Evolutionary conservation across 306 rosid species (phyloP), one percentile per base, ranked within the genome.

Genomic region (Argentina anserina): DNA sequence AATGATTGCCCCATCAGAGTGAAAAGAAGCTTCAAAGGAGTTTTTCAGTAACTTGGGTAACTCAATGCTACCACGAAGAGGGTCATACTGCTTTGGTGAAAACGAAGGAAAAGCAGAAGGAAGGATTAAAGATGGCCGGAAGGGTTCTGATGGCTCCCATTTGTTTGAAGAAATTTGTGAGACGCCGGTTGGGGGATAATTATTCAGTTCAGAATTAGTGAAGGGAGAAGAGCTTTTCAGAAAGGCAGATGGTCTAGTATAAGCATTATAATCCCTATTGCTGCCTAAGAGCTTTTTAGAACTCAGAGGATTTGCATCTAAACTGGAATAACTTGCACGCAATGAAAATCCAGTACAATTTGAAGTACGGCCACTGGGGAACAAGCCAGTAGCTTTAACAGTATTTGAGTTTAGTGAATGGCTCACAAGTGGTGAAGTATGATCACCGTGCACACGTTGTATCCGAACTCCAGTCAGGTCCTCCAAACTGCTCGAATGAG

Each of bases 91-190:
- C 75, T 84, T 81, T 77, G 88, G 78, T 42, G 87, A 81, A 80
- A 86, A 56, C 42, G 90, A 82, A 53, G 76, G 29, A 20, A 56
- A 72, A 52, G 82, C 80, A 18, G 88, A 69, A 76, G 92, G 89
- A 76, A 91, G 85, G 69, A 87, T 83, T 81, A 90, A 87, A 10
- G 96, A 88, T 68, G 97, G 99, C 71, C 67, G 89, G 81, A 94
- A 91, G 47, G 99, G 99, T 67, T 85, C 76, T 74, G 97, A 94
- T 65, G 99, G 97, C 78, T 90, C 96, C 99, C 99, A 94, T 79
- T 87, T 88, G 71, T 82, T 66, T 34, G 86, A 87, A 79, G 80
- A 31, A 63, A 78, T 52, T 79, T 79, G 65, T 46, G 81, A 60
- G 72, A 72, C 76, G 49, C 75, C 76, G 52, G 80, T 85, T 56